Evolutionary conservation across 352 stramenopile species (phyloP), one percentile per base, ranked within the genome.

Genomic region (Plasmopara muralis): DNA sequence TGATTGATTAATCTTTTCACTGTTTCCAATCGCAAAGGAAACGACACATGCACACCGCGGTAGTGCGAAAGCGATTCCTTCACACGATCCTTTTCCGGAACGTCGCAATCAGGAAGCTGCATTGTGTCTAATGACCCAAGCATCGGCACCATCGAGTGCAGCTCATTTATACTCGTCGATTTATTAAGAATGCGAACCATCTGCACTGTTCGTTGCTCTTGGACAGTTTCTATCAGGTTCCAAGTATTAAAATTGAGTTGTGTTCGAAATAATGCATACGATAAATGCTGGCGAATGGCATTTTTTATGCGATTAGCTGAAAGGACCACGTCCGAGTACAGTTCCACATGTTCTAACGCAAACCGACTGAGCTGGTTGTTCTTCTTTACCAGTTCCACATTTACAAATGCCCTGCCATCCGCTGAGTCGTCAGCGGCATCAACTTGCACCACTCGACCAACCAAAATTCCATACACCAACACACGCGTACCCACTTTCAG

Each of bases 171-270:
- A 54, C 79, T 90, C 25, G 79, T 83, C 25, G 77, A 88, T 34
- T 87, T 90, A 68, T 85, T 89, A 6, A 93, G 63, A 44, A 93
- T 90, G n/a, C 77, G 72, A 43, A 93, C 76, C 74, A 89, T 90
- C 44, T 88, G 78, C 25, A 90, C 79, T 3, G 79, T 90, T 41
- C 82, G 76, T 43, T 93, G 82, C 53, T 93, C 82, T 63, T 93
- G 73, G 16, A 89, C 70, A 1, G 79, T 78, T 46, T 93, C 82
- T 12, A 93, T 55, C 31, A 89, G 51, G 50, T 88, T 93, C 82
- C 82, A 93, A 16, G 82, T 93, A 47, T 77, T 88, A 46, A 93
- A 93, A 39, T 93, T 88, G 31, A 93, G 72, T 41, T 88, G 82
- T 15, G 82, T 87, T 3, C 82, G 77, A 58, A 88, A 87, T 2